A percentile compares a stretch with the other conserved stretches of the same genome.
These are phyloP conservation scores for Cercophora sp. DNA, from an alignment of 495 filamentous ascomycete genomes.

Conservation along the genomic window DNA sequence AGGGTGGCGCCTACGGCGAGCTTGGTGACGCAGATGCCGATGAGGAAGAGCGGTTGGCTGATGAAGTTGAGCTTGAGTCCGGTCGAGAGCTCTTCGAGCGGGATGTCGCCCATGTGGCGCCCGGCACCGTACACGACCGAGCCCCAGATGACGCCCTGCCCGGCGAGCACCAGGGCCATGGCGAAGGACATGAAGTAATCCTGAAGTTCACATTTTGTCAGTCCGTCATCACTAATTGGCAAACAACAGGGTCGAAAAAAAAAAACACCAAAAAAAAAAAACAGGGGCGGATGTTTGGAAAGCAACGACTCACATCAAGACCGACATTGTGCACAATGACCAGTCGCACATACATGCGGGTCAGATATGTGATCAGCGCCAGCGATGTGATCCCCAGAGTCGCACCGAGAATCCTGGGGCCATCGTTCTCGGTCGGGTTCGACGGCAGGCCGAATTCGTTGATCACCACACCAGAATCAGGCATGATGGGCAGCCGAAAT, in stretches of 20 bases:
- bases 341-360: constrained; percentile 45
- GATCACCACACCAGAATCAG: neutral
- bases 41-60: constrained; percentile 35
- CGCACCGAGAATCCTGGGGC: constrained; percentile 39
- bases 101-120: constrained; percentile 33
- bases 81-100: constrained; percentile 16
- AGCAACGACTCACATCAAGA: constrained; percentile 33
- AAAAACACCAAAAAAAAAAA: neutral
- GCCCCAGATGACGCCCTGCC: constrained; percentile 31
- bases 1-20: constrained; percentile 45
- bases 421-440: constrained; percentile 34
- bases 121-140: constrained; percentile 41
- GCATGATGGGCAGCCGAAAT: constrained; percentile 9
- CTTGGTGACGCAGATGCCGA: constrained; percentile 43
- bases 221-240: neutral
- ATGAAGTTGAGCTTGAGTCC: constrained; percentile 43
- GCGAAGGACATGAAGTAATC: constrained; percentile 17
- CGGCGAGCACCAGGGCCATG: constrained; percentile 17
- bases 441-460: constrained; percentile 4
- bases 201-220: constrained; percentile 6
- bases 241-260: neutral
- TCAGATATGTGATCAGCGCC: constrained; percentile 18
- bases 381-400: constrained; percentile 36
- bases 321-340: constrained; percentile 43
- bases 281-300: neutral